Evolutionary conservation across 1,284 basidiomycete species (phyloP).

Genomic region (Thelephora terrestris): DNA sequence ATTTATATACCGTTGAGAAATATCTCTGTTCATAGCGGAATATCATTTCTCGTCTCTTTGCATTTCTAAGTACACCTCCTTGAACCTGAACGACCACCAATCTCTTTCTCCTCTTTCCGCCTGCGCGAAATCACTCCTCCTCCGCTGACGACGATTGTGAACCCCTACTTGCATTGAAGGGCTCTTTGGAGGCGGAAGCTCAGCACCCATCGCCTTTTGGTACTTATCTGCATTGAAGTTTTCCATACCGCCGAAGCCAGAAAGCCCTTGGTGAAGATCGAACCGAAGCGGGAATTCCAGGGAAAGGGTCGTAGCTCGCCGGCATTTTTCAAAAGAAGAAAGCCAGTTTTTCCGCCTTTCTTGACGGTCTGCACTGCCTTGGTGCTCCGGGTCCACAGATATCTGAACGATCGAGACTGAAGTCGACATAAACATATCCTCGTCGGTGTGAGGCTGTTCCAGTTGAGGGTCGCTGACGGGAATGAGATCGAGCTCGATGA

Average conservation of each 20-base stretch:
- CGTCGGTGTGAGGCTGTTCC: slow-evolving; percentile 9
- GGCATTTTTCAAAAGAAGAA: slow-evolving; percentile 40
- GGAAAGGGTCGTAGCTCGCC: slow-evolving; percentile 40
- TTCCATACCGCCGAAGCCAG: slow-evolving; percentile 24
- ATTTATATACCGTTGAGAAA: background rate
- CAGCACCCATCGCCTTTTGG: slow-evolving; percentile 43
- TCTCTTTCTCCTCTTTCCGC: slow-evolving; percentile 64
- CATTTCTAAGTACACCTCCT: slow-evolving; percentile 53
- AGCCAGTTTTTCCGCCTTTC: slow-evolving; percentile 30
- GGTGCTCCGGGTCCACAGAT: too few relatives aligned
- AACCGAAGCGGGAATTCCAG: slow-evolving; percentile 35
- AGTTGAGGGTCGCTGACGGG: slow-evolving; percentile 33
- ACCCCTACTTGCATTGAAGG: slow-evolving; percentile 47
- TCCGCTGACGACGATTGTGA: slow-evolving; percentile 12
- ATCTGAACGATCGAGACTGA: too few relatives aligned
- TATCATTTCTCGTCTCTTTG: slow-evolving; percentile 17
- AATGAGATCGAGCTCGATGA: slow-evolving; percentile 43
- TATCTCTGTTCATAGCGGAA: too few relatives aligned
- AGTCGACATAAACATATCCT: too few relatives aligned
- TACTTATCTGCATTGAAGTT: slow-evolving; percentile 36
- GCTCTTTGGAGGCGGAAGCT: slow-evolving; percentile 56
- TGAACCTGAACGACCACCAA: slow-evolving; percentile 71
- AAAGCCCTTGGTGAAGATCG: slow-evolving; percentile 23
- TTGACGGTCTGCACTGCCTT: slow-evolving; percentile 1
- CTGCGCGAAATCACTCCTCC: slow-evolving; percentile 19